Evolutionary conservation across 495 filamentous ascomycete genomes (phyloP).

Genomic region (Penicillium parvum): DNA sequence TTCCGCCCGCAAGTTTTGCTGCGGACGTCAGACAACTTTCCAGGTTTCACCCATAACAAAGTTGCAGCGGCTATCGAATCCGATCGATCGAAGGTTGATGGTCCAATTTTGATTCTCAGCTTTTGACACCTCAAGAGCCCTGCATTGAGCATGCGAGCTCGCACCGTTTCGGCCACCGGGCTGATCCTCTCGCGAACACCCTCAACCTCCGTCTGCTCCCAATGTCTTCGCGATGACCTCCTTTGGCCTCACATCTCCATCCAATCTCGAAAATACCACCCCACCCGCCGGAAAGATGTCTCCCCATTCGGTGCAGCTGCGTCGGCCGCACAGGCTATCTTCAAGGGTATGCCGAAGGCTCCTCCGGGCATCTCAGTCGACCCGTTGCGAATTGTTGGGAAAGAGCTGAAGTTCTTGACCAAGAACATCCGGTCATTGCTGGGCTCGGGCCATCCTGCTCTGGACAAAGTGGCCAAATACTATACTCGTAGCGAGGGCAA

Average conservation of each 20-base stretch:
- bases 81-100: conserved; percentile 9
- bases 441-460: conserved; percentile 85
- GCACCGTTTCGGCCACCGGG: conserved; percentile 35
- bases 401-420: conserved; percentile 91
- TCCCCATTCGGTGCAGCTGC: conserved; percentile 66
- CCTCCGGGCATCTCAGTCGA: conserved; percentile 61
- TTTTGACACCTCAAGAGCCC: conserved; percentile 3
- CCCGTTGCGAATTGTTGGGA: conserved; percentile 76
- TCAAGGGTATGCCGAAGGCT: conserved; percentile 63
- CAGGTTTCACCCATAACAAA: background rate
- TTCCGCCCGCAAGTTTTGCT: conserved; percentile 22
- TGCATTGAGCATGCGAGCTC: conserved; percentile 41
- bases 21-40: conserved; percentile 3
- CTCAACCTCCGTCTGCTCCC: conserved; percentile 35
- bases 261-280: conserved; percentile 42
- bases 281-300: conserved; percentile 37
- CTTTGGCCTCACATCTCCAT: conserved; percentile 19
- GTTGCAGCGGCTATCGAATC: background rate
- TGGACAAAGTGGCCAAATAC: conserved; percentile 96
- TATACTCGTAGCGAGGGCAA: conserved; percentile 97
- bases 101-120: background rate
- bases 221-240: conserved; percentile 45
- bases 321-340: conserved; percentile 71
- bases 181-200: conserved; percentile 38
- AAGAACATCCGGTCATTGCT: conserved; percentile 84